Evolutionary conservation across 768 basidiomycete genomes (phyloP), one percentile per base, ranked within the genome.

Genomic region (Neoboletus brunneissimus): DNA sequence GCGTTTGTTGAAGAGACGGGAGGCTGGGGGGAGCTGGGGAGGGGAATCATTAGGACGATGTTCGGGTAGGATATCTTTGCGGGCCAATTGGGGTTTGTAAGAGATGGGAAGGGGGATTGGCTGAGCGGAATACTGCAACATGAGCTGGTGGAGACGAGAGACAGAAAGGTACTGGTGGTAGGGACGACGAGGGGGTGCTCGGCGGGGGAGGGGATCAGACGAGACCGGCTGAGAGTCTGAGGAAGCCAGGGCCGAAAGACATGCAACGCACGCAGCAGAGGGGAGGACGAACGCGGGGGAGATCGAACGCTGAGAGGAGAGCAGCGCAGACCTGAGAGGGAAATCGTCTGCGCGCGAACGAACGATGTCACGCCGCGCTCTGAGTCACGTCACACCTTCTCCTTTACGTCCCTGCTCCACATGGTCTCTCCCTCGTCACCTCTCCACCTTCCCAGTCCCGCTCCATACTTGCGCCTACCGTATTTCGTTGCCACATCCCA

Each of bases 121-220:
- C 51, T 72, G 70, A 3, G 72, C 72, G 22, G 70, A 72, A 9
- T 81, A 82, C 75, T 84, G 83, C 80, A 85, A 81, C 84, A 86
- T 86, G 73, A 71, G 77, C 61, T 69, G 60, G 60, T 60, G 65
- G 12, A 67, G 63, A 41, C 48, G 63, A 55, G 65, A 68, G 40
- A 68, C 69, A 40, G 66, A 64, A 51, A 69, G 68, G 63, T 60
- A 68, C 55, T 63, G 65, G 58, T 69, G 61, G 63, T 65, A 72
- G 42, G 57, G 64, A 65, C 69, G 71, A 67, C 69, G 57, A 53
- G 31, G 58, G 18, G 55, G 70, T 68, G 59, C 70, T 70, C 63
- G 73, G 61, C 49, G 58, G 44, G 54, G 45, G 53, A 59, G 60
- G 65, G 67, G 73, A 75, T 79, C 81, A 82, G 82, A 81, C 81